Base-by-base conservation (phyloP, 805 yeast genomes). In the Candida incommunis region DNA sequence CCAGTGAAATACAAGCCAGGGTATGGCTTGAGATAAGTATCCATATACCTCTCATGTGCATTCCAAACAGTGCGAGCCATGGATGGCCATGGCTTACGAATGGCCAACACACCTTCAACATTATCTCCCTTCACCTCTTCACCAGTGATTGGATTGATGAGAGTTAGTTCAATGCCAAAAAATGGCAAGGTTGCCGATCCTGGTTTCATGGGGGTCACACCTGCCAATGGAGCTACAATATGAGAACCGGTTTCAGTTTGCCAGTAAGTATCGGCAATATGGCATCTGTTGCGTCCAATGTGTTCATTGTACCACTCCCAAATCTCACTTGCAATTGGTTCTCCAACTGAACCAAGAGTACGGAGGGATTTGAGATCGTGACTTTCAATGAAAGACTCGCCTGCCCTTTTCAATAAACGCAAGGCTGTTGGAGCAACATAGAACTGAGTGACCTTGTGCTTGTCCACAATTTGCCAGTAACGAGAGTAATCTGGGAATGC, bases 401-500 rank as follows among this genome's bases (percentile, higher is more conserved):
- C 98, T 44, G 94, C 94, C 63, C 88, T 76, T 61, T 78, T 76
- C 63, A 92, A 79, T 62, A 92, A 74, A 65, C 98, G 81, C 60
- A 92, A 74, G 16, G 97, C 97, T 37, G 98, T 92, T 61, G 98
- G 98, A 4, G 98, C 98, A 53, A 92, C 95, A 66, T 92, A 92
- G 71, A 92, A 90, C 61, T 88, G 96, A 45, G 94, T 88, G 44
- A 86, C 96, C 67, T 74, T 80, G 70, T 92, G 78, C 64, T 82
- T 75, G 65, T 88, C 94, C 52, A 92, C 82, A 58, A 92, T 88
- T 65, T 88, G 82, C 96, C 97, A 92, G 72, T 86, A 90, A 67
- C 98, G 78, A 48, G 95, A 86, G 61, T 78, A 88, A 60, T 82
- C 80, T 54, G 97, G 98, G 67, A 87, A 86, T 29, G 95, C 96